phyloP scores from a whole-genome alignment of 257 asterid genomes.

The Solanum raphanifolium region DNA sequence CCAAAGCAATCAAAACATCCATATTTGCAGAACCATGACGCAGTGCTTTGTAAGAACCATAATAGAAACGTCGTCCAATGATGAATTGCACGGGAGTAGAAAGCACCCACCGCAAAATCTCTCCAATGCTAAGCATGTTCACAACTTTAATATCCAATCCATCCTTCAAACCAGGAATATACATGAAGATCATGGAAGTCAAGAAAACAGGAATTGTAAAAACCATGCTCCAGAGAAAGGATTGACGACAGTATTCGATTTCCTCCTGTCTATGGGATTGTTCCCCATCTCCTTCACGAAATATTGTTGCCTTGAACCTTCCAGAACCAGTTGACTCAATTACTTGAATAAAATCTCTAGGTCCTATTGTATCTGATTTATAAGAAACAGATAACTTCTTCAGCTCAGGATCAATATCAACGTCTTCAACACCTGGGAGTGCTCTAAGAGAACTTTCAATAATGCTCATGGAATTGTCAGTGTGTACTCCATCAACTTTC shows the following conservation, averaged over 20 bases:
- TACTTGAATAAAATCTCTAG: conserved; percentile 25
- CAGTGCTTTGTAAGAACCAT: conserved; percentile 29
- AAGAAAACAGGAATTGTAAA: conserved; percentile 32
- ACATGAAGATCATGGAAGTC: conserved; percentile 34
- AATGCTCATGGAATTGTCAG: conserved; percentile 14
- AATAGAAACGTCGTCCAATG: conserved; percentile 32
- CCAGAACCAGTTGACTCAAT: conserved; percentile 30
- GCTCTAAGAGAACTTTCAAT: conserved; percentile 21
- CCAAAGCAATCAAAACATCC: conserved; percentile 39
- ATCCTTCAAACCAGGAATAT: conserved; percentile 27
- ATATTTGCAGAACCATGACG: conserved; percentile 33
- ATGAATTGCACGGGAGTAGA: conserved; percentile 35
- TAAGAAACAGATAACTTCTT: conserved; percentile 21
- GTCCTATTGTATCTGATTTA: conserved; percentile 28
- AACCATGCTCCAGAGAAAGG: conserved; percentile 33
- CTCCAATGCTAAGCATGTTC: conserved; percentile 30
- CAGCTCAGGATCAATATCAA: conserved; percentile 15
- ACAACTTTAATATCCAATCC: conserved; percentile 24
- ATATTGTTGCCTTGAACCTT: conserved; percentile 20
- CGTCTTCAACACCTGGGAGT: conserved; percentile 22
- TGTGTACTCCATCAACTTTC: conserved; percentile 23
- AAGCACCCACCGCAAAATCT: conserved; percentile 24
- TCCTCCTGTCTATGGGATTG: conserved; percentile 19
- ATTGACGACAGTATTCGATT: conserved; percentile 10
- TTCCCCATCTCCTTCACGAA: conserved; percentile 22